Evolutionary conservation across 352 stramenopile species (phyloP).

Genomic region (Pythium sp.): DNA sequence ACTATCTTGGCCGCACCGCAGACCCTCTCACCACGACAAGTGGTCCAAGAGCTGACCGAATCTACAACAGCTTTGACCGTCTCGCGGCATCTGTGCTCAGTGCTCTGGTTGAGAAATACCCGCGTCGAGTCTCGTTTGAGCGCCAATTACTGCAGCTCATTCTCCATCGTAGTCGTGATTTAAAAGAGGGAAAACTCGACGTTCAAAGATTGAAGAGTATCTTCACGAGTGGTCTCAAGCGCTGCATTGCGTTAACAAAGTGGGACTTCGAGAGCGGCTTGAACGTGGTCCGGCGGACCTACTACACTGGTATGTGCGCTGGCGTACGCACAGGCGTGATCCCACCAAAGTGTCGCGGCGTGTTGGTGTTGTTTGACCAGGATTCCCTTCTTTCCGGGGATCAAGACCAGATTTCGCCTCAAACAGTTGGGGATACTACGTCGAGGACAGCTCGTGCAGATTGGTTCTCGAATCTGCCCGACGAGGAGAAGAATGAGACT

Average conservation of each 20-base stretch:
- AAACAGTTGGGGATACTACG: not conserved
- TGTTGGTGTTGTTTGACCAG: constrained; percentile 32
- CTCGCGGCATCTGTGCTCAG: constrained; percentile 21
- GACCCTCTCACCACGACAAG: not conserved
- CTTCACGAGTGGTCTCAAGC: constrained; percentile 12
- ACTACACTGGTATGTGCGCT: constrained; percentile 33
- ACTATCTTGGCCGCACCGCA: constrained; percentile 7
- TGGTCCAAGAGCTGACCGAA: not conserved
- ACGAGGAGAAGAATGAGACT: not conserved
- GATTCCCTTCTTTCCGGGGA: constrained; percentile 25
- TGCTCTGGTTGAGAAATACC: constrained; percentile 24
- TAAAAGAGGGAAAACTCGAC: not conserved
- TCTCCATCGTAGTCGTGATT: not conserved
- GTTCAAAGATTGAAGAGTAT: constrained; percentile 5
- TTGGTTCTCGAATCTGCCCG: not conserved
- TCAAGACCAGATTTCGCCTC: too few species aligned
- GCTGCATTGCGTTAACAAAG: constrained; percentile 35
- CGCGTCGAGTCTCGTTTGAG: constrained; percentile 17
- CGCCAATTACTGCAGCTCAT: constrained; percentile 2
- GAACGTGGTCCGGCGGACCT: constrained; percentile 32
- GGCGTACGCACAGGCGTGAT: constrained; percentile 42
- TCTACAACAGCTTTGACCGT: constrained; percentile 23
- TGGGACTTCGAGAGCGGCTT: constrained; percentile 47
- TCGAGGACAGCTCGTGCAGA: not conserved
- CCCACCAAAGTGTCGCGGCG: constrained; percentile 32